Evolutionary conservation across 805 yeast species (phyloP).

Genomic region (Wickerhamomyces rabaulensis): DNA sequence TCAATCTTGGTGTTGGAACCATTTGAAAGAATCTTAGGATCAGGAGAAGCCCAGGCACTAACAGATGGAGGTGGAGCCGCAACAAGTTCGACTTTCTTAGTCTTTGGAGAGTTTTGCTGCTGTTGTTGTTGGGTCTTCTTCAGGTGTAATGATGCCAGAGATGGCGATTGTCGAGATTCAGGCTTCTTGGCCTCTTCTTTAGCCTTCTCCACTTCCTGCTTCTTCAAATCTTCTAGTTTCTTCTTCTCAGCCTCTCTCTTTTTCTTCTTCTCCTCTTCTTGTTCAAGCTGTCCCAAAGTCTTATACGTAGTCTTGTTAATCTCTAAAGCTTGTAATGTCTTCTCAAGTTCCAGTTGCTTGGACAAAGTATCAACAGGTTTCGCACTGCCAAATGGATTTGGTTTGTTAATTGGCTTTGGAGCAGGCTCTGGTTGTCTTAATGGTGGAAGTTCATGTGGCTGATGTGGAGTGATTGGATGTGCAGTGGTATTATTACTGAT

Average conservation of each 20-base stretch:
- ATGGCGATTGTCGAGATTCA: constrained; percentile 1
- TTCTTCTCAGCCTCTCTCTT: constrained; percentile 1
- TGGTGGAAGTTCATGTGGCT: constrained; percentile 12
- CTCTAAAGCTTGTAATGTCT: constrained; percentile 34
- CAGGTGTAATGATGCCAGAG: constrained; percentile 1
- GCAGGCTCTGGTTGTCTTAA: constrained; percentile 14
- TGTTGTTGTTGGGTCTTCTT: not conserved
- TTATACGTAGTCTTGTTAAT: constrained; percentile 39
- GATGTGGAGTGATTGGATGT: constrained; percentile 2
- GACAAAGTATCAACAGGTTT: constrained; percentile 78
- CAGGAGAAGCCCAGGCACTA: constrained; percentile 2
- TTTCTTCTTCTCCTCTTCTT: constrained; percentile 4
- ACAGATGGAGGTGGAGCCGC: constrained; percentile 1
- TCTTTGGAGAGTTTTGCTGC: not conserved
- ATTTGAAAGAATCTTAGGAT: constrained; percentile 1
- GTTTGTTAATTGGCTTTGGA: constrained; percentile 30
- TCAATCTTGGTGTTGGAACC: not conserved
- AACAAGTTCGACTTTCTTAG: not conserved
- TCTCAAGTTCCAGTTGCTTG: constrained; percentile 59
- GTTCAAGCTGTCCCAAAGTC: constrained; percentile 17
- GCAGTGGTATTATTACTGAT: not conserved
- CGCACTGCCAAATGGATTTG: constrained; percentile 80
- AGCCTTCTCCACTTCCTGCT: not conserved
- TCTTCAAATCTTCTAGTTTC: not conserved
- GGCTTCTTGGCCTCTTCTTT: constrained; percentile 1